Percentiles rank a stretch among this genome's conserved stretches.
Conservation (phyloP, 2,329 filamentous ascomycete species). For the Xylogone sp. region DNA sequence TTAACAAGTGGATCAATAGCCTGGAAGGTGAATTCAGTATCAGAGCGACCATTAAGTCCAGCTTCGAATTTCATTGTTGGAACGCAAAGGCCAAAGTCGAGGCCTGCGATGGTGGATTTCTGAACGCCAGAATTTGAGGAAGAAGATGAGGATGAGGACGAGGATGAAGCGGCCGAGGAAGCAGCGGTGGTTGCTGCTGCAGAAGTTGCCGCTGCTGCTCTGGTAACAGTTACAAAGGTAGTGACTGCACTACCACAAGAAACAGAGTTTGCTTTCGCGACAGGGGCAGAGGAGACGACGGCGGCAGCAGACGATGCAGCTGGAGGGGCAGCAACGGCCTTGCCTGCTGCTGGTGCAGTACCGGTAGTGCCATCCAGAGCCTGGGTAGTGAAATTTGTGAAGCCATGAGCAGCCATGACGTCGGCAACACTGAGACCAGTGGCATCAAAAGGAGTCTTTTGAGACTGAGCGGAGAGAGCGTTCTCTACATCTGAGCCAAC, state of each 20-base stretch:
- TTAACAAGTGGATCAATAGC: constrained; percentile 56
- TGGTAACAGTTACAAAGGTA: constrained; percentile 15
- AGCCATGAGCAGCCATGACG: constrained; percentile 57
- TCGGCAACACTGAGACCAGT: constrained; percentile 63
- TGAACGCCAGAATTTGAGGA: no score
- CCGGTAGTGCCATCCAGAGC: constrained; percentile 32
- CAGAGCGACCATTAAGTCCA: constrained; percentile 45
- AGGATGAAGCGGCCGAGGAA: no score
- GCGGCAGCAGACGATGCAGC: constrained; percentile 1
- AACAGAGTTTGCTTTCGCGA: constrained; percentile 13
- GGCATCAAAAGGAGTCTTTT: constrained; percentile 52
- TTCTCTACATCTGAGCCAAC: constrained; percentile 54
- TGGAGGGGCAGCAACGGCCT: constrained; percentile 13
- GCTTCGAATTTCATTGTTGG: constrained; percentile 51
- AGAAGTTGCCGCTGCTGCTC: constrained; percentile 15
- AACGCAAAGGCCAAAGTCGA: constrained; percentile 43
- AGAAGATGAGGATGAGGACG: no score
- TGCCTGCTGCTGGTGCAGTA: constrained; percentile 28
- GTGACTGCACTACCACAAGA: constrained; percentile 9
- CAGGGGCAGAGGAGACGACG: constrained; percentile 5
- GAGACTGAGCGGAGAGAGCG: constrained; percentile 51
- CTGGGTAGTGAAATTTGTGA: constrained; percentile 53
- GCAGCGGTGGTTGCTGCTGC: constrained; percentile 17
- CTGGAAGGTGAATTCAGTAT: constrained; percentile 63
- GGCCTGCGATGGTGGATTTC: constrained; percentile 24